phyloP scores from a whole-genome alignment of 805 yeast species.

The Monosporozyma solicola region DNA sequence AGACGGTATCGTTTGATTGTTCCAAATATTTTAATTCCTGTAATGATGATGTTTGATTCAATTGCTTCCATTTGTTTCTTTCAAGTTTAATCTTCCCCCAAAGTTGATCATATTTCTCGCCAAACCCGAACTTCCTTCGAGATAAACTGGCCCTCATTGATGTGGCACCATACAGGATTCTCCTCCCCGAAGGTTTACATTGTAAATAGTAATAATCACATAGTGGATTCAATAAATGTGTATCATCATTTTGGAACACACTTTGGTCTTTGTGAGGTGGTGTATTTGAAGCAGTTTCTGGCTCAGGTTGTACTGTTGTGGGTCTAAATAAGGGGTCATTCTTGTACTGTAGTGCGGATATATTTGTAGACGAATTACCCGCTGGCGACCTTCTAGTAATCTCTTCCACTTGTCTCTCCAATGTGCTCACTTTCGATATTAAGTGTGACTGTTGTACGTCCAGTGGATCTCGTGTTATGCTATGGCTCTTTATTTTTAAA shows the following conservation, averaged over 20 bases:
- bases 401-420: not conserved
- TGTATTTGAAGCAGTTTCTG: not conserved
- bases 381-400: not conserved
- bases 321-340: not conserved
- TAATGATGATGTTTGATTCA: conserved; percentile 6
- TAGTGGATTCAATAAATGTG: conserved; percentile 7
- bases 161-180: conserved; percentile 25
- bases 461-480: not conserved
- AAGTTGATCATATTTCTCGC: conserved; percentile 13
- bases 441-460: not conserved
- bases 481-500: not conserved
- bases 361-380: not conserved
- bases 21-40: conserved; percentile 15
- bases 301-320: not conserved
- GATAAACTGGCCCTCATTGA: conserved; percentile 15
- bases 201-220: conserved; percentile 11
- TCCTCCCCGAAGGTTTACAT: conserved; percentile 17
- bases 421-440: not conserved
- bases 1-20: not conserved
- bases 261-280: not conserved
- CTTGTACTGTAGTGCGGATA: not conserved
- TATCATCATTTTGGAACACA: not conserved
- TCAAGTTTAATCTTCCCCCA: conserved; percentile 22
- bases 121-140: conserved; percentile 11
- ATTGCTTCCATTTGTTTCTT: conserved; percentile 18